phyloP scores from a whole-genome alignment of 345 rosid genomes.

The Raphanus sativus region DNA sequence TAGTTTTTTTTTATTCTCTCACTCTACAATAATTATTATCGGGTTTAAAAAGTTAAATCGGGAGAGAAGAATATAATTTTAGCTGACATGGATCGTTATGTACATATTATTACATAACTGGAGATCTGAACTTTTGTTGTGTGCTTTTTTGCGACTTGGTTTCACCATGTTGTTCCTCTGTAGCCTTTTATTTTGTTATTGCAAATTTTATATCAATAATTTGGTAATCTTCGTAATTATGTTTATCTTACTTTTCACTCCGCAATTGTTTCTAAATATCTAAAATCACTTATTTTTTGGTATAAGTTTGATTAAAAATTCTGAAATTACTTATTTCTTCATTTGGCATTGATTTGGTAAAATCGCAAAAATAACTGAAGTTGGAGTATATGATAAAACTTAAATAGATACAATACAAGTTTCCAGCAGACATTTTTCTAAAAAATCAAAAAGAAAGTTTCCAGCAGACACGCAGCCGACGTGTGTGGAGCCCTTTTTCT shows the following conservation, averaged over 20 bases:
- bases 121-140: slow-evolving; percentile 38
- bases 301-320: neutral
- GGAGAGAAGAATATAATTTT: slow-evolving; percentile 24
- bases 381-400: neutral
- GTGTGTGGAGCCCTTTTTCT: slow-evolving; percentile 20
- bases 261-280: neutral
- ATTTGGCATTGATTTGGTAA: neutral
- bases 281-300: neutral
- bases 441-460: slow-evolving; percentile 7
- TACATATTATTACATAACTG: slow-evolving; percentile 29
- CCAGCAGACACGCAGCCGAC: slow-evolving; percentile 56
- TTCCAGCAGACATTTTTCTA: neutral
- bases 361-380: neutral
- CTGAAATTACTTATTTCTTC: neutral
- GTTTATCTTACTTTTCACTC: neutral
- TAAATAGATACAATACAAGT: neutral
- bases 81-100: slow-evolving; percentile 44
- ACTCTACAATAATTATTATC: slow-evolving; percentile 11
- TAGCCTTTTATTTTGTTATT: neutral
- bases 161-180: slow-evolving; percentile 34
- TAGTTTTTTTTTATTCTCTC: slow-evolving; percentile 13
- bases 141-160: slow-evolving; percentile 42
- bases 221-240: slow-evolving; percentile 20
- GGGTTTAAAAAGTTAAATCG: slow-evolving; percentile 16
- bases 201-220: slow-evolving; percentile 29